Base-by-base conservation (phyloP, 139 green algal genomes). In the Volvox africanus region DNA sequence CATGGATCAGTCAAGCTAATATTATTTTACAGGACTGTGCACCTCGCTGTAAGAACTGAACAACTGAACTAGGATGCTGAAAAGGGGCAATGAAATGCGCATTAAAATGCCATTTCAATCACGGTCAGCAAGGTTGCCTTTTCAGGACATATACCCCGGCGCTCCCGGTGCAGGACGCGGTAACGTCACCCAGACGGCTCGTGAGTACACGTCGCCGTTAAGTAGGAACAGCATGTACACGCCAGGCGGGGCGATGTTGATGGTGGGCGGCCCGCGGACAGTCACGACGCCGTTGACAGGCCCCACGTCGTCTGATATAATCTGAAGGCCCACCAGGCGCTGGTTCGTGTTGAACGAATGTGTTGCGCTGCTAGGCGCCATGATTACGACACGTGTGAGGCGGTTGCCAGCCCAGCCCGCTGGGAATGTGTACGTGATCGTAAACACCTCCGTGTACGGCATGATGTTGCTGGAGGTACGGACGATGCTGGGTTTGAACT, bases 301-400 rank as follows among this genome's bases (percentile, higher is more conserved):
- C 5, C 44, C 44, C 1, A 85, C 28, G 35, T 89, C 19, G 91
- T 91, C 65, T 9, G 35, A 50, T 50, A 71, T 26, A 11, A 92
- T 73, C 24, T 30, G 21, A 50, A 93, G 36, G 2, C 88, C 88
- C 1, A 94, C 86, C 35, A 94, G 61, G 24, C 92, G 92, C 62
- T 94, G 92, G 86, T 94, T 90, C 22, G 80, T 94, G 89, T 94
- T 94, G 86, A 76, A 94, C 20, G 77, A 91, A 87, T 94, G 92
- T 1, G 92, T 94, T 44, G 32, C 82, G 30, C 84, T 92, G 36
- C 61, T 87, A 0, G 92, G 92, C 24, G 92, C 89, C 36, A 94
- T 89, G 21, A 94, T 67, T 36, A 90, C 80, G n/a, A 86, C 92
- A 18, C 61, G 30, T 3, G 82, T 80, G 6, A 89, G 44, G 26